phyloP scores from a whole-genome alignment of 208 protist genomes.

The Leishmania arabica region DNA sequence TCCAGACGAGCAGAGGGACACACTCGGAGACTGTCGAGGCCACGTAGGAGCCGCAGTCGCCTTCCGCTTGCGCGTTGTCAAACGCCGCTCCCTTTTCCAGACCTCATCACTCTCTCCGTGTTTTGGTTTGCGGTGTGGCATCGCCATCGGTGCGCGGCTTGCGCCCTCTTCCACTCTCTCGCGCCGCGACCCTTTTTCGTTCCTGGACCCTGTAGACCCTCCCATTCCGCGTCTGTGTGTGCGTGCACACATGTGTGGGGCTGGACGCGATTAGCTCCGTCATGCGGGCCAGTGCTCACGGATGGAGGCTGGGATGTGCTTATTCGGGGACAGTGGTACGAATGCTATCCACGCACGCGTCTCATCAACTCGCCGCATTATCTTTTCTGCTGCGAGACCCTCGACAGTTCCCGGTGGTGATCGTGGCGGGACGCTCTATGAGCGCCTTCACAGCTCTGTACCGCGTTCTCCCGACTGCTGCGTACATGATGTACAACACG shows the following conservation, averaged over 20 bases:
- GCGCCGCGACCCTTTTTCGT: not conserved
- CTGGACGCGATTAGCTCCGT: not conserved
- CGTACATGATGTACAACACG: slow-evolving; percentile 1
- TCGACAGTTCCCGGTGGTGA: slow-evolving; percentile 18
- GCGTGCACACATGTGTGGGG: too few relatives aligned
- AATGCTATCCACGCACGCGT: not conserved
- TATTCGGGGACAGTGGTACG: not conserved
- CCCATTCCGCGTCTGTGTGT: not conserved
- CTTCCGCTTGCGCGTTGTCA: not conserved
- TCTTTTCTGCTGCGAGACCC: slow-evolving; percentile 8
- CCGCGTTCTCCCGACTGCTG: slow-evolving; percentile 13
- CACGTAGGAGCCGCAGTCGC: not conserved
- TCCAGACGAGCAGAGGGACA: not conserved
- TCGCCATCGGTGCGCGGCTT: not conserved
- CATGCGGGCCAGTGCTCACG: not conserved
- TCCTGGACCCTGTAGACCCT: not conserved
- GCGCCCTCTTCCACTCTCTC: not conserved
- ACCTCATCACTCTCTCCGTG: slow-evolving; percentile 18
- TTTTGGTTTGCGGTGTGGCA: not conserved
- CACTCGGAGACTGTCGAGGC: not conserved
- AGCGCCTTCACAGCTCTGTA: slow-evolving; percentile 22
- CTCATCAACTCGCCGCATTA: not conserved
- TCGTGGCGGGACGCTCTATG: slow-evolving; percentile 18
- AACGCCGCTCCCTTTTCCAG: not conserved
- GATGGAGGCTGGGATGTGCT: not conserved